Percentiles rank a stretch among this genome's conserved stretches.
Evolutionary conservation across 1,139 yeast species (phyloP).

Genomic region (Yamadazyma diospyri): DNA sequence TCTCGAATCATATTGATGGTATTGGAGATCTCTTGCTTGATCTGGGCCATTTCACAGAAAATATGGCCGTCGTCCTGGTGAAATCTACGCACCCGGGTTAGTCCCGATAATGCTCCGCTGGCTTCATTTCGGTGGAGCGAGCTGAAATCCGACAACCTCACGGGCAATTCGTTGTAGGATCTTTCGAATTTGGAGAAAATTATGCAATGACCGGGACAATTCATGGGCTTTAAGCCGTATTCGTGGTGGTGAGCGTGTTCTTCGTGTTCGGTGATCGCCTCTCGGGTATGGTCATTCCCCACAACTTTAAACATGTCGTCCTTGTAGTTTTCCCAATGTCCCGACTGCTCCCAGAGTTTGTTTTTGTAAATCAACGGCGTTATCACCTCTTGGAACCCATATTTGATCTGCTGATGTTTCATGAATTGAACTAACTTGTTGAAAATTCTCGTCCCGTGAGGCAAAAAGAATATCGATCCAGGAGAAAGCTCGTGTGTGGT

Average conservation of each 20-base stretch:
- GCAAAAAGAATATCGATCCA: conserved; percentile 84
- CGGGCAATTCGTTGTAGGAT: conserved; percentile 86
- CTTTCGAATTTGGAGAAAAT: conserved; percentile 80
- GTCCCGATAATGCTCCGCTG: conserved; percentile 90
- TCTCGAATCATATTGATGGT: conserved; percentile 74
- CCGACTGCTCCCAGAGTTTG: conserved; percentile 84
- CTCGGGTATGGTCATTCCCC: conserved; percentile 41
- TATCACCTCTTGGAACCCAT: conserved; percentile 89
- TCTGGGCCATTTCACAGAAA: conserved; percentile 82
- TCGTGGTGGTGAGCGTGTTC: conserved; percentile 31
- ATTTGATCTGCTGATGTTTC: conserved; percentile 77
- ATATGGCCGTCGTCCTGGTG: conserved; percentile 99
- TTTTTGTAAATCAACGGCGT: conserved; percentile 89
- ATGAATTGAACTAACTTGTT: conserved; percentile 75
- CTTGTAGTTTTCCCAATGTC: conserved; percentile 94
- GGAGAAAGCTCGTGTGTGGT: conserved; percentile 79
- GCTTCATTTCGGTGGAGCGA: conserved; percentile 94
- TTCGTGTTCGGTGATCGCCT: conserved; percentile 7
- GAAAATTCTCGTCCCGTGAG: conserved; percentile 86
- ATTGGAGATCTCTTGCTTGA: conserved; percentile 70
- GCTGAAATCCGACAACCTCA: conserved; percentile 87
- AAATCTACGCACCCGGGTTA: conserved; percentile 92
- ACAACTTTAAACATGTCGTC: conserved; percentile 90
- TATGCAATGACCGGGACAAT: conserved; percentile 97
- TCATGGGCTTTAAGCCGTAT: conserved; percentile 94